These are phyloP conservation scores for Exophiala oligosperma DNA, from an alignment of 2,329 filamentous ascomycete species.

Conservation along the genomic window DNA sequence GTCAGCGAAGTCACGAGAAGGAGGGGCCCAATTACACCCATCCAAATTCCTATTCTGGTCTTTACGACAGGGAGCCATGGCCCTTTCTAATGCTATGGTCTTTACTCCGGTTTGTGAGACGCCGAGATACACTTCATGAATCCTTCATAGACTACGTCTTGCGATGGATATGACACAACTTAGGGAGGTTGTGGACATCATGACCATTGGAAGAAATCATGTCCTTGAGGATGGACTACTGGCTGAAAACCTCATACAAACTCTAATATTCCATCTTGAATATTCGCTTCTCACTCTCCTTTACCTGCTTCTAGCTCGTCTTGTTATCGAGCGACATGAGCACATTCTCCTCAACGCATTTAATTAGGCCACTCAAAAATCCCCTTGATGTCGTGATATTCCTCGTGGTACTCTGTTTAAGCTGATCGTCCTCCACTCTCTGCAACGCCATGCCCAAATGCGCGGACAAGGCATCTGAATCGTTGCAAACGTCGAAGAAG, in stretches of 20 bases:
- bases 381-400: conserved; percentile 22
- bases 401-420: conserved; percentile 51
- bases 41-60: conserved; percentile 32
- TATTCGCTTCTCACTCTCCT: too few species aligned
- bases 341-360: conserved; percentile 34
- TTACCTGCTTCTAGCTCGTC: too few species aligned
- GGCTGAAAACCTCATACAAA: too few species aligned
- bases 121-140: conserved; percentile 6
- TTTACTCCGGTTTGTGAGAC: conserved; percentile 19
- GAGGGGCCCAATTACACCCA: conserved; percentile 30
- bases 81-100: conserved; percentile 28
- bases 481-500: conserved; percentile 57
- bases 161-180: conserved; percentile 11
- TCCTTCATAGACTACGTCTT: conserved; percentile 14
- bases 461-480: conserved; percentile 53
- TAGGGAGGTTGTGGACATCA: conserved; percentile 28
- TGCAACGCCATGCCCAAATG: conserved; percentile 44
- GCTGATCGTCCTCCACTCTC: conserved; percentile 52
- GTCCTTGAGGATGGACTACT: too few species aligned
- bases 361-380: conserved; percentile 33
- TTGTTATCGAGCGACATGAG: background rate
- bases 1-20: conserved; percentile 22
- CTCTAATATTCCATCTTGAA: too few species aligned
- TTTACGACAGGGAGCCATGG: conserved; percentile 32
- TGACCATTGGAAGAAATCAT: too few species aligned